A percentile compares a stretch with the other conserved stretches of the same genome.
Evolutionary conservation across 805 yeast species (phyloP).

Genomic region (Clavispora fructus): DNA sequence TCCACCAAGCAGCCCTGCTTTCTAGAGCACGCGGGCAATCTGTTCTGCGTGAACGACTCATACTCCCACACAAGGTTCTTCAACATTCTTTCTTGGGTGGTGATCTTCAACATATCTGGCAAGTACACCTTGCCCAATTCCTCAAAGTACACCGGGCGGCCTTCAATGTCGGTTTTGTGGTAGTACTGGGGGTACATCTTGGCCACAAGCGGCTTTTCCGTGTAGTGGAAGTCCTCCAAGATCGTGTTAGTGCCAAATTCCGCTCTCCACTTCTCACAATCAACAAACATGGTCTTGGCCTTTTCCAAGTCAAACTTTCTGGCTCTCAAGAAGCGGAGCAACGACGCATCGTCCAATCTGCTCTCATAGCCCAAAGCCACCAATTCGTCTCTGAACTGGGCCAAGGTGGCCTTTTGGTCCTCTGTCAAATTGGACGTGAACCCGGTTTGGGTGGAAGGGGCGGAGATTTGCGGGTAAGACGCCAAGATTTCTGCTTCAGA

Average conservation of each 20-base stretch:
- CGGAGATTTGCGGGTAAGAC: constrained; percentile 68
- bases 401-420: constrained; percentile 58
- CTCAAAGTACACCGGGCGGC: constrained; percentile 93
- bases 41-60: constrained; percentile 76
- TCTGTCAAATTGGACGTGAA: constrained; percentile 75
- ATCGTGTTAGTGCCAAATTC: constrained; percentile 84
- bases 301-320: constrained; percentile 83
- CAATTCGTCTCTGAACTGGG: constrained; percentile 53
- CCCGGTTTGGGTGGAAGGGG: constrained; percentile 63
- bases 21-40: constrained; percentile 94
- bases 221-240: constrained; percentile 80
- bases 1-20: constrained; percentile 72
- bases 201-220: constrained; percentile 90
- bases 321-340: constrained; percentile 85
- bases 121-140: constrained; percentile 89
- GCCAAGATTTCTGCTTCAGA: constrained; percentile 37
- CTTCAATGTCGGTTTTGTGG: constrained; percentile 95
- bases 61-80: constrained; percentile 96
- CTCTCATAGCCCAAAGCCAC: constrained; percentile 61
- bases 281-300: constrained; percentile 76
- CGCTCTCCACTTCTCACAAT: constrained; percentile 89
- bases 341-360: constrained; percentile 82
- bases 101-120: constrained; percentile 85
- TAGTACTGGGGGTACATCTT: constrained; percentile 92
- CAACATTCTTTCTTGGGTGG: constrained; percentile 93